These are phyloP conservation scores for Leccinum subtestaceum DNA, from an alignment of 768 basidiomycete genomes.

Conservation along the genomic window DNA sequence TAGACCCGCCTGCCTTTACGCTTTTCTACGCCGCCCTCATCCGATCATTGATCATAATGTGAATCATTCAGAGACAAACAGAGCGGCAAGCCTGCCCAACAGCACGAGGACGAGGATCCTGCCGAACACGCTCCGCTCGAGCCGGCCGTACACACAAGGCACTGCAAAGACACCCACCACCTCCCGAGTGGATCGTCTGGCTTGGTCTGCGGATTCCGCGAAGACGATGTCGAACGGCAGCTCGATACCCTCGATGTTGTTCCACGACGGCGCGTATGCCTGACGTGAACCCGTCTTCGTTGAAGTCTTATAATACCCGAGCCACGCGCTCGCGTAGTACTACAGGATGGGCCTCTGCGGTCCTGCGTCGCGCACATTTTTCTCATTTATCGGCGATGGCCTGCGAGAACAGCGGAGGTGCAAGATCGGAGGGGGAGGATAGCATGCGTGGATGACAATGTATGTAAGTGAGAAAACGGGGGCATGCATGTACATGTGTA, in stretches of 20 bases:
- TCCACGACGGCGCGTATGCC: conserved; percentile 37
- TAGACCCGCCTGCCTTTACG: background rate
- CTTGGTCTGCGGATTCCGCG: conserved; percentile 32
- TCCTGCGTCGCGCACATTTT: conserved; percentile 59
- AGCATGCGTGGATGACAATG: background rate
- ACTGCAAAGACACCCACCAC: conserved; percentile 21
- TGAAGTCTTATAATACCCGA: conserved; percentile 66
- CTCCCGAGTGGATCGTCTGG: conserved; percentile 13
- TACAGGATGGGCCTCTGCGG: conserved; percentile 51
- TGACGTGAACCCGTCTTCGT: conserved; percentile 71
- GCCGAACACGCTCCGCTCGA: conserved; percentile 37
- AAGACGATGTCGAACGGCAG: conserved; percentile 43
- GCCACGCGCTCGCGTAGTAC: conserved; percentile 59
- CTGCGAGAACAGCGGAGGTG: conserved; percentile 20
- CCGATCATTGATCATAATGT: background rate
- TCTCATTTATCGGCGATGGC: conserved; percentile 51
- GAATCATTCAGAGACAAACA: background rate
- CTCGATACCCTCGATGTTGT: conserved; percentile 27
- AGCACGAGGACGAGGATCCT: conserved; percentile 12
- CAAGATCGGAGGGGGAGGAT: background rate
- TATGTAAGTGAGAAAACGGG: too few species aligned
- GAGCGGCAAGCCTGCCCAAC: background rate
- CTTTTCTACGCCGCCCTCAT: background rate
- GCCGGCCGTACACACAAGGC: background rate
- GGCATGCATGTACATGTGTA: too few species aligned